Evolutionary conservation across 768 basidiomycete genomes (phyloP).

Genomic region (Exsudoporus frostii): DNA sequence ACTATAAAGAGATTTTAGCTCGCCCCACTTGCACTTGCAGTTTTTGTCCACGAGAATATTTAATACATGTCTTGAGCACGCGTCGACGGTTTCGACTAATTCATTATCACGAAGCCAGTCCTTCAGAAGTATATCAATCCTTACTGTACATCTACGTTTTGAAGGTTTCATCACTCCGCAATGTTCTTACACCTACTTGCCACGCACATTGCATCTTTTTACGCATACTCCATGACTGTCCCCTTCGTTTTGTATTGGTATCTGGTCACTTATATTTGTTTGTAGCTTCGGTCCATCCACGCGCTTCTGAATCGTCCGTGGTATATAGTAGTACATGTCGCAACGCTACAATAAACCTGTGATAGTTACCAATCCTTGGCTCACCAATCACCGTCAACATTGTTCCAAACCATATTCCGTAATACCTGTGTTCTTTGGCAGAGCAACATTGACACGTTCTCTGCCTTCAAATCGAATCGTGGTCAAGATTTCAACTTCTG

Average conservation of each 20-base stretch:
- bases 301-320: background rate
- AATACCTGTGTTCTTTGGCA: background rate
- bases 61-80: slow-evolving; percentile 5
- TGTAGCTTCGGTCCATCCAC: background rate
- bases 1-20: slow-evolving; percentile 25
- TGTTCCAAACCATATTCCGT: background rate
- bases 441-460: background rate
- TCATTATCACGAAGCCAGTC: background rate
- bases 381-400: background rate
- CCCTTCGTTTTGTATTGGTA: slow-evolving; percentile 20
- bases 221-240: background rate
- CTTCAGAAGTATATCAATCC: slow-evolving; percentile 1
- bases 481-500: slow-evolving; percentile 11
- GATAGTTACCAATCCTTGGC: background rate
- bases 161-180: background rate
- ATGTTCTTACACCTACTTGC: background rate
- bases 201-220: background rate
- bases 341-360: background rate
- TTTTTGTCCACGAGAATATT: slow-evolving; percentile 4
- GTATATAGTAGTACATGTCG: background rate
- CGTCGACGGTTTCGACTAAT: background rate
- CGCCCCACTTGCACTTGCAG: background rate
- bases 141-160: slow-evolving; percentile 6
- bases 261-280: background rate
- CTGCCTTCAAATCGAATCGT: slow-evolving; percentile 17